Evolutionary conservation across 1,139 yeast genomes (phyloP), one percentile per base, ranked within the genome.

Genomic region (Saccharomycopsis phalli): DNA sequence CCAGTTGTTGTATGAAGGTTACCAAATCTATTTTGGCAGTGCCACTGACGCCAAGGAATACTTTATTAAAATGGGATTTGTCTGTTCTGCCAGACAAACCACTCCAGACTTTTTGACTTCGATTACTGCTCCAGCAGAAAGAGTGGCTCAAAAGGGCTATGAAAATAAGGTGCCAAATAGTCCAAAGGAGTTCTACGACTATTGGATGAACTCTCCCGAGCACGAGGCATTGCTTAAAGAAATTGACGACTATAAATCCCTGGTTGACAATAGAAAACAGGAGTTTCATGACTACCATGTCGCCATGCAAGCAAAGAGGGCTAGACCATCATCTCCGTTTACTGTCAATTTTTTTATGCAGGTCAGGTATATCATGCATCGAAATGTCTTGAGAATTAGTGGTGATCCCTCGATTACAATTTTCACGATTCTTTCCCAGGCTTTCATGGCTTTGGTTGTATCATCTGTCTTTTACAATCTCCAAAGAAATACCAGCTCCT

Each of bases 71-170:
- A 76, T 81, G 82, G 93, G 93, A 29, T 81, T 74, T 57, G 68
- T 67, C 10, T 81, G 86, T 54, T 81, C 83, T 28, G 66, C 70
- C 31, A 75, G 94, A 58, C 87, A 81, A 62, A 80, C 94, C 7
- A 79, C 91, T 45, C 83, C 88, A n/a, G 95, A 84, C 57, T 84
- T 73, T 58, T 65, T 84, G 53, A 83, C 94, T 2, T 75, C 93
- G 1, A 64, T 83, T 38, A 81, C 94, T 2, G 77, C 78, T 51
- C 88, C 94, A 5, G 61, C 66, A 3, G 93, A 81, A 58, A 71
- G 93, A 58, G 59, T 64, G 11, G 59, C 71, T 4, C 59, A 60
- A 44, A 57, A 62, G 14, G 93, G 88, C 2, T 69, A 53, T 46
- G 87, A 79, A 53, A 51, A 61, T 44, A 62, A 60, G 43, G 86